Evolutionary conservation across 805 yeast genomes (phyloP), one percentile per base, ranked within the genome.

Genomic region (Candida sonorensis): DNA sequence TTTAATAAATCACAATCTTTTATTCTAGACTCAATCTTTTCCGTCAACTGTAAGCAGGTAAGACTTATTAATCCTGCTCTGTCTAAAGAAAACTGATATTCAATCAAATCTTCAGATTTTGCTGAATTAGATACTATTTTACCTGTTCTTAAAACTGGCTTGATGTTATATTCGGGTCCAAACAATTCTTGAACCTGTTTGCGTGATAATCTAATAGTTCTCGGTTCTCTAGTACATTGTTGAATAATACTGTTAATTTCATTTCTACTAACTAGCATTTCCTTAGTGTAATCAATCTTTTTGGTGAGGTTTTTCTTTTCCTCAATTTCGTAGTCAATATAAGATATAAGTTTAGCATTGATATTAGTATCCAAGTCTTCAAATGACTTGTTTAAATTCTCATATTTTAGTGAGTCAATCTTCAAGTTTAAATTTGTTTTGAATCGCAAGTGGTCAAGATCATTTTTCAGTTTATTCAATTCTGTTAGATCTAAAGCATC

Each of bases 1-100:
- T 41, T 36, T 11, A 52, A 33, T 10, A 30, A 34, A 7, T 50
- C 53, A 35, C 61, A 56, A 12, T 46, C 51, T 2, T 31, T 22
- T 5, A 55, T 37, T 30, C 55, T 53, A 9, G 30, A 26, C 4
- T 46, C 43, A 10, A 56, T 52, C 16, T 36, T 31, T 51, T 49
- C 4, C 35, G 29, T 23, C 49, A 43, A 17, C 50, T 45, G 9
- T 27, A 29, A n/a, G n/a, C n/a, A n/a, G n/a, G n/a, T n/a, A n/a
- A n/a, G n/a, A n/a, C n/a, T n/a, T n/a, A n/a, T n/a, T n/a, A n/a
- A n/a, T n/a, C n/a, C n/a, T n/a, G n/a, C n/a, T n/a, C n/a, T n/a
- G n/a, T n/a, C n/a, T 17, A 49, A 36, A 5, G 29, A 37, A 29
- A 52, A 55, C 27, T 53, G 52, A 34, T 42, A 55, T 11, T 36